Percentiles rank a stretch among this genome's conserved stretches.
phyloP scores from a whole-genome alignment of 345 rosid species.

The Citrus trifoliata region DNA sequence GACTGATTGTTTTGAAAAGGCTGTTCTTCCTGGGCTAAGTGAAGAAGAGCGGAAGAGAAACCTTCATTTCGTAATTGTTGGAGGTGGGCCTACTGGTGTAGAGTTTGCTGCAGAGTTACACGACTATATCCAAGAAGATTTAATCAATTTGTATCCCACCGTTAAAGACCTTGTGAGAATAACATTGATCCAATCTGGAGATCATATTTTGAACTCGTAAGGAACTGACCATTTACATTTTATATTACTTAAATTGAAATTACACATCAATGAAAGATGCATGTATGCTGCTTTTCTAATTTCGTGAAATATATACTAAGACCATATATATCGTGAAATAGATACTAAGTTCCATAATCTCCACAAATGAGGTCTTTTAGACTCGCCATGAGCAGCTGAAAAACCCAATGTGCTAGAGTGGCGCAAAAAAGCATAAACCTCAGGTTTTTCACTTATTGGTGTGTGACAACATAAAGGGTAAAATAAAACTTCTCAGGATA shows the following conservation, averaged over 20 bases:
- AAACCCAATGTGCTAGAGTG: not conserved
- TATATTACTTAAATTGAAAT: not conserved
- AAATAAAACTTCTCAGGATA: not conserved
- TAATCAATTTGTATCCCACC: constrained; percentile 59
- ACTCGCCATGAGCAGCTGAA: not conserved
- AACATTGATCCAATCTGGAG: constrained; percentile 86
- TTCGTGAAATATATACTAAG: not conserved
- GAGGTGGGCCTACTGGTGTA: constrained; percentile 99
- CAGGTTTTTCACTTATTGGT: not conserved
- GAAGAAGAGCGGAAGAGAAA: constrained; percentile 72
- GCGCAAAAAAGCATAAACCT: not conserved
- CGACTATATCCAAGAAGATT: constrained; percentile 76
- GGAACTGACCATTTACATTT: constrained; percentile 24
- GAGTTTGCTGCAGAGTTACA: constrained; percentile 99
- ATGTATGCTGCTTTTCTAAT: not conserved
- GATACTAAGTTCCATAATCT: not conserved
- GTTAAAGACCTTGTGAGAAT: constrained; percentile 76
- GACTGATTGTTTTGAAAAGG: constrained; percentile 88
- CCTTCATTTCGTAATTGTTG: constrained; percentile 94
- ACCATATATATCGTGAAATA: not conserved
- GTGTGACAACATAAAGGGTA: not conserved
- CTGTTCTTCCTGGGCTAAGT: constrained; percentile 75
- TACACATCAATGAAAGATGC: not conserved
- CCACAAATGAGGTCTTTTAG: not conserved
- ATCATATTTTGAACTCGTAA: constrained; percentile 89